A percentile compares a stretch with the other conserved stretches of the same genome.
Evolutionary conservation across 768 basidiomycete species (phyloP).

Genomic region (Steccherinum ochraceum): DNA sequence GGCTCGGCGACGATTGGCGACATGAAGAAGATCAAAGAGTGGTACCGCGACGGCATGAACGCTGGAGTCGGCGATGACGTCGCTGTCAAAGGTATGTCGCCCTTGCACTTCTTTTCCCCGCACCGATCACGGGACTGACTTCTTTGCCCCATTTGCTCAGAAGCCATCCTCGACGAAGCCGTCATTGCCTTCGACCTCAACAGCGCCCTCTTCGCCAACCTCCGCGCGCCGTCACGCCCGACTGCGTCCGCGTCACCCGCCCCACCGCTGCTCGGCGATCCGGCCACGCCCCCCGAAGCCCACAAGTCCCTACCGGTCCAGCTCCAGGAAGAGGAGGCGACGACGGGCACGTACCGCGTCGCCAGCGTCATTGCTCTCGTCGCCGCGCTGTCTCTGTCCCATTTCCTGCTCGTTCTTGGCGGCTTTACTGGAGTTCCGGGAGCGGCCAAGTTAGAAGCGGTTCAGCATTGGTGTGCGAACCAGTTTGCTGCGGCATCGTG

Average conservation of each 20-base stretch:
- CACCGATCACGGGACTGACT: not conserved
- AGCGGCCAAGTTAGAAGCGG: constrained; percentile 14
- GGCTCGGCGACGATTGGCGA: constrained; percentile 47
- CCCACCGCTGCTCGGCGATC: constrained; percentile 11
- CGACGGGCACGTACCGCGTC: constrained; percentile 3
- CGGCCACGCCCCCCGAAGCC: constrained; percentile 1
- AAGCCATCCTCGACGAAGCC: constrained; percentile 25
- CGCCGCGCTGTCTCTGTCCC: constrained; percentile 23
- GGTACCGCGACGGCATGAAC: constrained; percentile 48
- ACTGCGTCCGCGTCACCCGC: constrained; percentile 6
- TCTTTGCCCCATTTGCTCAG: constrained; percentile 6
- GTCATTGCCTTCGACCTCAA: constrained; percentile 28
- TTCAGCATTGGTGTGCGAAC: constrained; percentile 14
- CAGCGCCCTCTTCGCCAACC: constrained; percentile 22
- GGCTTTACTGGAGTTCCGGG: constrained; percentile 22
- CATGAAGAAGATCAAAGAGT: constrained; percentile 69
- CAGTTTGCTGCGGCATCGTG: not conserved
- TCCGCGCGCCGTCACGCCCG: constrained; percentile 14
- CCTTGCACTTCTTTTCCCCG: not conserved
- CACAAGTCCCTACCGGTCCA: not conserved
- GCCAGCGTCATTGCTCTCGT: constrained; percentile 22
- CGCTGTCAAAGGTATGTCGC: constrained; percentile 23
- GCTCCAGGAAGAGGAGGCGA: not conserved
- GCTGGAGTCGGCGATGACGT: constrained; percentile 26
- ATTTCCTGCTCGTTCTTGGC: constrained; percentile 22